Conservation (phyloP, 805 yeast genomes). For the Candida krabiensis region DNA sequence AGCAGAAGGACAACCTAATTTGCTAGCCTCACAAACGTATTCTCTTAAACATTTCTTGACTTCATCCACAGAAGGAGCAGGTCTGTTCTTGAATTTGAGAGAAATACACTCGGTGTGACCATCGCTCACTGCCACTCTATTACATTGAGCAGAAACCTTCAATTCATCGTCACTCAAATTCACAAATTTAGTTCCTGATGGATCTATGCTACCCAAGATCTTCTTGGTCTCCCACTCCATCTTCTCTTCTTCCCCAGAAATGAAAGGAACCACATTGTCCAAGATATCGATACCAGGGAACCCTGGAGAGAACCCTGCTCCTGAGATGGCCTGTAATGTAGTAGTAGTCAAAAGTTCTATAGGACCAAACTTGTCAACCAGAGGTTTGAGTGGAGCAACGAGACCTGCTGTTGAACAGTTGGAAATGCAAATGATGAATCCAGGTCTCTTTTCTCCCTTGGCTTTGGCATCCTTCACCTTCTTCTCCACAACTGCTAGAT, state of each 20-base stretch:
- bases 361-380: slow-evolving; percentile 88
- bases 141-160: slow-evolving; percentile 93
- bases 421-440: slow-evolving; percentile 91
- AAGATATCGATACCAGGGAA: slow-evolving; percentile 92
- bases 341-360: slow-evolving; percentile 83
- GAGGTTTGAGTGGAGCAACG: slow-evolving; percentile 95
- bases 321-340: slow-evolving; percentile 95
- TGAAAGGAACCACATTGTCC: slow-evolving; percentile 93
- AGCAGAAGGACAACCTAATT: slow-evolving; percentile 84
- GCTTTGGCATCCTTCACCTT: slow-evolving; percentile 55
- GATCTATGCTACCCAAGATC: slow-evolving; percentile 70
- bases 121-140: slow-evolving; percentile 94
- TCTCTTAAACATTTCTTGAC: slow-evolving; percentile 68
- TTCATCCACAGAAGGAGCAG: slow-evolving; percentile 82
- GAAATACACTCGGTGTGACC: slow-evolving; percentile 98
- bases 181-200: slow-evolving; percentile 53
- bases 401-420: slow-evolving; percentile 98
- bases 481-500: slow-evolving; percentile 68
- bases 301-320: slow-evolving; percentile 98
- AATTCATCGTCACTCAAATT: slow-evolving; percentile 66
- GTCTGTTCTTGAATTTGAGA: slow-evolving; percentile 74
- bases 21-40: slow-evolving; percentile 80
- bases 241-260: slow-evolving; percentile 96
- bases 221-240: slow-evolving; percentile 98
- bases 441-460: slow-evolving; percentile 59